A percentile compares a stretch with the other conserved stretches of the same genome.
These are phyloP conservation scores for Trebouxia sp. DNA, from an alignment of 139 green algal species.

Conservation along the genomic window DNA sequence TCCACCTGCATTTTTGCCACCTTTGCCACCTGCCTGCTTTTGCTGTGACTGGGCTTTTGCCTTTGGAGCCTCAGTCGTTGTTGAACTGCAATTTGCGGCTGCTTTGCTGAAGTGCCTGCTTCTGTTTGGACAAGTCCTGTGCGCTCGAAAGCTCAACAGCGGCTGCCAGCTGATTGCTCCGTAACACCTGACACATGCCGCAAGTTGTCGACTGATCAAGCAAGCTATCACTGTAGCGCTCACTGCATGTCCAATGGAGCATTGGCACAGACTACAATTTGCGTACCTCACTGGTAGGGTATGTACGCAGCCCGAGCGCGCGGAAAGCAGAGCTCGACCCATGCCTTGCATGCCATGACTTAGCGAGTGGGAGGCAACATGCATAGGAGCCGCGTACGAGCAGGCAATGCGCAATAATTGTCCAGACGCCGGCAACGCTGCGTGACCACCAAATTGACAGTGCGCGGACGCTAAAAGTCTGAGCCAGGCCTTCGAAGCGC, in stretches of 20 bases:
- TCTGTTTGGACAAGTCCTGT: not conserved
- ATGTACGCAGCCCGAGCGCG: not conserved
- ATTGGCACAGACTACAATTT: no score
- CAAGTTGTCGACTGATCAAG: no score
- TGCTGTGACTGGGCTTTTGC: slow-evolving; percentile 6
- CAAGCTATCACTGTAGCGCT: no score
- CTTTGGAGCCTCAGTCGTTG: slow-evolving; percentile 6
- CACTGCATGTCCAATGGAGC: no score
- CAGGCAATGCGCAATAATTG: no score
- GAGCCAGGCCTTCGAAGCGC: no score
- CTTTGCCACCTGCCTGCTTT: slow-evolving; percentile 40
- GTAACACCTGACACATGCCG: slow-evolving; percentile 25
- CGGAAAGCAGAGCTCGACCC: not conserved
- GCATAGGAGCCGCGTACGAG: no score
- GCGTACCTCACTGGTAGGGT: not conserved
- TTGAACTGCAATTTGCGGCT: slow-evolving; percentile 10
- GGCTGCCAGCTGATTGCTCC: not conserved
- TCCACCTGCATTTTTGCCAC: slow-evolving; percentile 28
- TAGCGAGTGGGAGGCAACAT: not conserved
- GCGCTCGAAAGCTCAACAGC: not conserved
- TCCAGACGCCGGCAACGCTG: no score
- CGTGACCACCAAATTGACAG: no score
- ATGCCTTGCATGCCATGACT: slow-evolving; percentile 19
- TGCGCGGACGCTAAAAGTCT: no score
- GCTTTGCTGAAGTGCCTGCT: not conserved